Base-by-base conservation (phyloP, 2,329 filamentous ascomycete species). In the Sarocladiaceae sp. region DNA sequence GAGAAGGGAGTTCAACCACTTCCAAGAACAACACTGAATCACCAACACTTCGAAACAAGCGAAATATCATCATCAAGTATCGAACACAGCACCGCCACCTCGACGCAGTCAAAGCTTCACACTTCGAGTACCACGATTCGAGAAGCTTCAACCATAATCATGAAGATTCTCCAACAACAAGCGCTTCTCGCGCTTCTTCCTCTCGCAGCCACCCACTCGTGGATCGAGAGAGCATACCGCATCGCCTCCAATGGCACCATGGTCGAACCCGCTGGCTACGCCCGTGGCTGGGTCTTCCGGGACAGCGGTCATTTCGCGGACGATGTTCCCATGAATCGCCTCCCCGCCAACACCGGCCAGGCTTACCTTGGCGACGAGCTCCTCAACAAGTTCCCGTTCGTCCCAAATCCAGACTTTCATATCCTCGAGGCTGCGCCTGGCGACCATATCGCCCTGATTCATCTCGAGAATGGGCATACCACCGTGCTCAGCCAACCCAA, bases 401-500 rank as follows among this genome's bases (percentile, higher is more conserved):
- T 62, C 3, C 58, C 59, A 22, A 75, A 78, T 15, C 66, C 74
- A 3, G 67, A 76, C 13, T 86, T 80, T 53, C 83, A 87, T 23
- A 78, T 82, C 63, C 81, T 96, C 23, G 66, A 72, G 23, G 82
- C 79, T 17, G 64, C 73, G 2, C 67, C 80, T 2, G 86, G 86
- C 46, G 84, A 87, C 60, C 77, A 76, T 37, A 70, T 91, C 54
- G 84, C 87, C 28, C 66, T 91, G 51, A 74, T 79, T 53, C 89
- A 88, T 67, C 75, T 83, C 55, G 88, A 92, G 64, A 92, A 92
- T 59, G 88, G 88, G 23, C 88, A 92, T 66, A 86, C 89, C 40
- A 86, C 83, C 68, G 79, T 1, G 80, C 79, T 1, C 61, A 76
- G 48, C 54, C 79, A 80, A 53, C 68, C 72, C 3, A 75, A 77